Base-by-base conservation (phyloP, 176 grass and related monocot species). In the Rhynchospora tenuis region DNA sequence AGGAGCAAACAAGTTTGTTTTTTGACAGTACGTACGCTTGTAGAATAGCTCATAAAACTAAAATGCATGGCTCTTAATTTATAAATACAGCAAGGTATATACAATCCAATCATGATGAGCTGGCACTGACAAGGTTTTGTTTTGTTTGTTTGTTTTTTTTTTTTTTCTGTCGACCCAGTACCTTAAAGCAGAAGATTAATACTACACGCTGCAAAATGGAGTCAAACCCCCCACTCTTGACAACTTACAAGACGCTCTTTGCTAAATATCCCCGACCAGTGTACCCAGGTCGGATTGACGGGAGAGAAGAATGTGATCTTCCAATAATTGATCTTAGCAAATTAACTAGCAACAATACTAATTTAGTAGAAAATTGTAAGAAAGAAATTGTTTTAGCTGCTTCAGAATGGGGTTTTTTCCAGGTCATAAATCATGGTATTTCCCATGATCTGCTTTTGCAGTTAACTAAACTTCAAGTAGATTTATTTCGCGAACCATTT, bases 321-420 rank as follows among this genome's bases (percentile, higher is more conserved):
- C 86, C 90, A 8, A 12, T 92, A 14, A 83, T 92, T 38, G 84
- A 92, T 64, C 81, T 94, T 51, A 46, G 59, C 51, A 44, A 78
- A 12, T 45, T 86, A 31, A 54, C 80, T n/a, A 47, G 26, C 2
- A 67, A 62, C 5, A 58, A 51, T 22, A 19, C 16, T 6, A 14
- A 67, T 7, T 64, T 29, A 3, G 85, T 59, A 2, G 74, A 81
- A 58, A 59, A 24, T 47, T 97, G 93, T 79, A 86, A 88, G 42
- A 79, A 50, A 27, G 84, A 89, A 10, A 92, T 94, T 9, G 26
- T 85, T 46, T 74, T 9, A 3, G 94, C 94, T 12, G 94, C 94
- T 24, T 81, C 87, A 0, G 89, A 93, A 11, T 97, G 94, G 89
- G 94, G 94, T 23, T 97, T 97, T 91, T 97, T 97, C 91, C 91